Conservation (phyloP, 2,329 filamentous ascomycete genomes). For the Beauveria australis region DNA sequence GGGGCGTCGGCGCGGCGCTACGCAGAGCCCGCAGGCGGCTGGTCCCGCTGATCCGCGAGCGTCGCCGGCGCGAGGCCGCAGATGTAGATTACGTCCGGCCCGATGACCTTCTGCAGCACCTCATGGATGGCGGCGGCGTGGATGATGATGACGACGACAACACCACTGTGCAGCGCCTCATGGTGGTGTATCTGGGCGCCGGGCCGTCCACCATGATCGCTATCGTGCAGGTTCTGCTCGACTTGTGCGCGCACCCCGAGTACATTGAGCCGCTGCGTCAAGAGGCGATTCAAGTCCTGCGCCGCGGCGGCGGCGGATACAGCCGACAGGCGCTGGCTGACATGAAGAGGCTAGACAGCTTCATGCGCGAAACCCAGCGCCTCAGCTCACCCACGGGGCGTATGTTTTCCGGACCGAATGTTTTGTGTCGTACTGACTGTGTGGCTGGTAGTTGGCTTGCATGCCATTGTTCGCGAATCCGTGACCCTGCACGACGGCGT, state of each 20-base stretch:
- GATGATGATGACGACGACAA: background rate
- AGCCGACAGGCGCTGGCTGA: slow-evolving; percentile 28
- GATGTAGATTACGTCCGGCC: background rate
- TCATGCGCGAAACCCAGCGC: slow-evolving; percentile 31
- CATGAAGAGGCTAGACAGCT: slow-evolving; percentile 33
- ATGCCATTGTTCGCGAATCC: background rate
- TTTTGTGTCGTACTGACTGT: background rate
- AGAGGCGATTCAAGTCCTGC: slow-evolving; percentile 30
- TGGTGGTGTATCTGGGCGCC: slow-evolving; percentile 3
- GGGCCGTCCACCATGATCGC: background rate
- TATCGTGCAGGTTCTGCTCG: slow-evolving; percentile 25
- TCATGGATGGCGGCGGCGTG: slow-evolving; percentile 5
- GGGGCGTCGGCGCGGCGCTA: slow-evolving; percentile 1
- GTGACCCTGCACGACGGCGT: background rate
- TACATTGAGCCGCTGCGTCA: slow-evolving; percentile 31
- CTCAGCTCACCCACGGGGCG: slow-evolving; percentile 11
- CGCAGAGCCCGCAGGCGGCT: background rate
- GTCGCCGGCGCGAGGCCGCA: background rate
- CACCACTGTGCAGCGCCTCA: slow-evolving; percentile 2
- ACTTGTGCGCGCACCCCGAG: slow-evolving; percentile 31
- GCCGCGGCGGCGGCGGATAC: slow-evolving; percentile 22
- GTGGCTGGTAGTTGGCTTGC: background rate
- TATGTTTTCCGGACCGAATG: background rate
- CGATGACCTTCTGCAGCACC: slow-evolving; percentile 1
- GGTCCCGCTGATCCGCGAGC: background rate